Base-by-base conservation (phyloP, 2,329 filamentous ascomycete species). In the Paraphoma chrysanthemicola region DNA sequence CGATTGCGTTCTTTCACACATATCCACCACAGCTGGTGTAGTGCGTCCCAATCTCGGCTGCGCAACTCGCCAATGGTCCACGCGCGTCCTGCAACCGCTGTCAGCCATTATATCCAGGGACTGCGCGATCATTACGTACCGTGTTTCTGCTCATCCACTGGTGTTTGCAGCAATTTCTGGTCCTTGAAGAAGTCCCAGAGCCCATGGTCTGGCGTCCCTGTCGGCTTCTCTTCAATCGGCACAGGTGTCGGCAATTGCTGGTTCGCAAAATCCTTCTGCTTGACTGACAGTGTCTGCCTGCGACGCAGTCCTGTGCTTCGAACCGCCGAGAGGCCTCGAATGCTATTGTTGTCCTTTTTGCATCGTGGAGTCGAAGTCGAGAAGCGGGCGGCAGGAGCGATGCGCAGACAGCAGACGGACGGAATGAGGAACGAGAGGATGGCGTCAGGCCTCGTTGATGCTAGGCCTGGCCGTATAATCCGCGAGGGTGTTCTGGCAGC, bases 1-100 rank as follows among this genome's bases (percentile, higher is more conserved):
- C 91, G 86, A 79, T 99, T 99, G 69, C 91, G 84, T 81, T 99
- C 95, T 80, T 91, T 93, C 57, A 90, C 85, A 75, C 95, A 98
- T 53, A 93, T 86, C 92, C 93, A 99, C 93, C 94, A 99, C 71
- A 99, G 83, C 59, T 84, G 82, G 78, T 98, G 93, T 68, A 99
- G 80, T 76, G 98, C 93, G 59, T 97, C 92, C 91, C 93, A 99
- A 61, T 90, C 92, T 80, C 97, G 97, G 61, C 86, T 83, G 61
- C 93, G 86, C 70, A 99, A 82, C 81, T 99, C 95, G 78, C 92
- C 86, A 7, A 91, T 88, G 10, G 85, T 88, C 95, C 95, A 99
- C 29, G 87, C 82, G 51, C 95, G 86, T 14, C 95, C 85, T 88
- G 60, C 39, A 14, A 41, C 43, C 16, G 6, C 6, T 29, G 45